Evolutionary conservation across 164 flowering plant species (phyloP).

Genomic region (Nelumbo lutea): DNA sequence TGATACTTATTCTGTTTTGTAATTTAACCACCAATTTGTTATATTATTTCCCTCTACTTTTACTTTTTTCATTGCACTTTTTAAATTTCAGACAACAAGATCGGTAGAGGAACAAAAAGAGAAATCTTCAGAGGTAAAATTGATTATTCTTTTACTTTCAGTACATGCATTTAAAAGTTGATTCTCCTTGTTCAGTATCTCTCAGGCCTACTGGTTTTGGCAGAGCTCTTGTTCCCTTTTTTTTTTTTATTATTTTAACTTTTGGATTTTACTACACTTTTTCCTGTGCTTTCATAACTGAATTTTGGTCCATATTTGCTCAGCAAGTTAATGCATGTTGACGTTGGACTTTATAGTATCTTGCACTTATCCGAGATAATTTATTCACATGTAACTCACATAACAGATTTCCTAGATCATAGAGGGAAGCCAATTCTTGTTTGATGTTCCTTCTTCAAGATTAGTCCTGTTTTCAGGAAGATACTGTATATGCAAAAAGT

Average conservation of each 20-base stretch:
- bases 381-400: too few species aligned
- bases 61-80: not conserved
- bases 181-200: not conserved
- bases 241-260: not conserved
- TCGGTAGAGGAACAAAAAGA: constrained; percentile 44
- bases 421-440: too few species aligned
- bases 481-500: too few species aligned
- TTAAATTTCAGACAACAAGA: constrained; percentile 44
- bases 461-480: too few species aligned
- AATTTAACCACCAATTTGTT: not conserved
- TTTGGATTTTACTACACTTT: not conserved
- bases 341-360: too few species aligned
- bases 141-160: not conserved
- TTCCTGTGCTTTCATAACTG: too few species aligned
- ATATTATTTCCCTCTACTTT: not conserved
- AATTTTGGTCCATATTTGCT: too few species aligned
- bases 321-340: not conserved
- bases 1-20: not conserved
- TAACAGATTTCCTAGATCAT: too few species aligned
- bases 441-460: too few species aligned
- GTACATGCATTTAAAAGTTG: constrained; percentile 1
- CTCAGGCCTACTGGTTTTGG: not conserved
- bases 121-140: constrained; percentile 48
- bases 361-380: too few species aligned
- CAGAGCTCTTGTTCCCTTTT: not conserved